Conservation (phyloP, 2,329 filamentous ascomycete species). For the Kalmusia sp. region DNA sequence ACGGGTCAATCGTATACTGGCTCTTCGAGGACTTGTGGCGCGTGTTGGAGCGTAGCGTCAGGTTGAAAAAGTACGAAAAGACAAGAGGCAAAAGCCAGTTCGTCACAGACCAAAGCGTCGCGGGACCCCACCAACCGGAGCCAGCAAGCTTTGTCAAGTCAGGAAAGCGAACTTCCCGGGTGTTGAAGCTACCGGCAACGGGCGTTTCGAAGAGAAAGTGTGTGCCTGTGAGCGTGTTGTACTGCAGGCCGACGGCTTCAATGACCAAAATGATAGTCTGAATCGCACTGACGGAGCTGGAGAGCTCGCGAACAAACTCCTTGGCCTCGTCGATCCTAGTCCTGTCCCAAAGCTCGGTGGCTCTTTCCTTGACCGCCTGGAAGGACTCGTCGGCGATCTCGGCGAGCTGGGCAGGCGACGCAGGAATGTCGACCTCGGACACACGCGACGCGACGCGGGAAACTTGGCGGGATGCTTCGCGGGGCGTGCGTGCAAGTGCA, state of each 20-base stretch:
- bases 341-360: constrained; percentile 68
- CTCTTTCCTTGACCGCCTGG: constrained; percentile 72
- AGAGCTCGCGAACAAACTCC: constrained; percentile 69
- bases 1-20: constrained; percentile 76
- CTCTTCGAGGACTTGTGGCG: constrained; percentile 50
- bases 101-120: constrained; percentile 77
- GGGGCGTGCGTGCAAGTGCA: constrained; percentile 50
- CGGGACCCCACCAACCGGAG: constrained; percentile 80
- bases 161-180: constrained; percentile 72
- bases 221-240: constrained; percentile 70
- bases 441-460: constrained; percentile 60
- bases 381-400: constrained; percentile 72
- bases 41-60: constrained; percentile 67
- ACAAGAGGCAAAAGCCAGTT: constrained; percentile 73
- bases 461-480: constrained; percentile 32
- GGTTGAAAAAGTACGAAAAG: constrained; percentile 88
- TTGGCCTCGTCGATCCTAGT: constrained; percentile 72
- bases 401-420: constrained; percentile 69
- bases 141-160: constrained; percentile 78
- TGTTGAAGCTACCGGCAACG: constrained; percentile 61
- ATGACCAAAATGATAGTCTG: constrained; percentile 60
- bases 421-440: constrained; percentile 67
- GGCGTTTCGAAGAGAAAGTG: constrained; percentile 77
- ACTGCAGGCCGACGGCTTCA: constrained; percentile 71
- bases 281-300: constrained; percentile 70